Evolutionary conservation across 225 moss, liverwort and hornwort genomes (phyloP).

Genomic region (Pseudoscleropodium purum): DNA sequence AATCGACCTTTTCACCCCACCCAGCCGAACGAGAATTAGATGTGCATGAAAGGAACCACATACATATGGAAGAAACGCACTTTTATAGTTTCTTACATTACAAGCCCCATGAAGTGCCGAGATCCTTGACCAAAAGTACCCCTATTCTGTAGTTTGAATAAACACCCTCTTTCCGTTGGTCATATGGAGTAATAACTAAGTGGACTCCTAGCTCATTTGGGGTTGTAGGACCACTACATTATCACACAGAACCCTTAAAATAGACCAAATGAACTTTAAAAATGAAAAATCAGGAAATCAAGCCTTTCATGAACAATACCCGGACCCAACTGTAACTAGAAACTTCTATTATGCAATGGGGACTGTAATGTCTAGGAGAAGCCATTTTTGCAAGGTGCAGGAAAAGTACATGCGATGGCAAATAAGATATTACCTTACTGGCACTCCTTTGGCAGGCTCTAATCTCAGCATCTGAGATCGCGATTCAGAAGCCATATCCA

Average conservation of each 20-base stretch:
- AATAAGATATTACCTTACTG: constrained; percentile 11
- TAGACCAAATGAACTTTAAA: neutral
- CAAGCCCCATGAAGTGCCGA: too few species aligned
- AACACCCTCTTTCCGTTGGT: neutral
- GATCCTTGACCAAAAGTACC: neutral
- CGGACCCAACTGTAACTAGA: neutral
- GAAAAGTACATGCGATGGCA: neutral
- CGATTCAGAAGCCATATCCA: constrained; percentile 12
- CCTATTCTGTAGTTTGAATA: neutral
- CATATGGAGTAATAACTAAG: neutral
- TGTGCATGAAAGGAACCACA: neutral
- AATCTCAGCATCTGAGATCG: constrained; percentile 21
- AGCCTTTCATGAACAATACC: neutral
- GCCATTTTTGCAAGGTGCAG: neutral
- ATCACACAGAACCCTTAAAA: neutral
- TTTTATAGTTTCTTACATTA: neutral
- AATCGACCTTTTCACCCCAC: constrained; percentile 21
- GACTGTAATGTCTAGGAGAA: neutral
- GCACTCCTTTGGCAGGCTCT: constrained; percentile 27
- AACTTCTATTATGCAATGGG: neutral
- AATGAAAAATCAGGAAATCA: neutral
- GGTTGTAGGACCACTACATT: neutral
- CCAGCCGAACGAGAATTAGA: neutral
- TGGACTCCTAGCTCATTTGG: neutral
- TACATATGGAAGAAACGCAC: neutral